These are phyloP conservation scores for Aspergillus candidus DNA, from an alignment of 2,329 filamentous ascomycete genomes.

Conservation along the genomic window DNA sequence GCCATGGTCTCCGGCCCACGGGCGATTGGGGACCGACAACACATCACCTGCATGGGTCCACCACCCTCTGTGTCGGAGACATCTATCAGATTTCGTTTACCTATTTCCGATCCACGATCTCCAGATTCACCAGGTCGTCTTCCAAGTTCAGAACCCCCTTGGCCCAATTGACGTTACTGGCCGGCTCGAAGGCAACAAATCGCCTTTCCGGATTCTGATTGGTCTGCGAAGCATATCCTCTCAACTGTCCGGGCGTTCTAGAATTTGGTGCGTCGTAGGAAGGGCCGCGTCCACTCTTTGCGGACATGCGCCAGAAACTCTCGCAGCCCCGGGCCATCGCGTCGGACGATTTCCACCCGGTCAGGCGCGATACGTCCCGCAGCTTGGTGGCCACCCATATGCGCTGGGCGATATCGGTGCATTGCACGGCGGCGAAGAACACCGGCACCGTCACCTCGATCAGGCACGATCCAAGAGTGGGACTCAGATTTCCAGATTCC, in stretches of 20 bases:
- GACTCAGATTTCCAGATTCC: slow-evolving; percentile 56
- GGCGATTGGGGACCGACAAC: no score
- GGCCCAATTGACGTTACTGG: slow-evolving; percentile 65
- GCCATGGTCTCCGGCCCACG: no score
- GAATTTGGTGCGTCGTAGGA: slow-evolving; percentile 49
- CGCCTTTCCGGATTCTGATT: slow-evolving; percentile 41
- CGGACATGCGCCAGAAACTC: slow-evolving; percentile 71
- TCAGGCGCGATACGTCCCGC: slow-evolving; percentile 68
- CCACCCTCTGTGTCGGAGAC: no score
- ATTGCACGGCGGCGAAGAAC: slow-evolving; percentile 83
- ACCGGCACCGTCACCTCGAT: slow-evolving; percentile 76
- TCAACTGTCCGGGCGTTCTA: no score
- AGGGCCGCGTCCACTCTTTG: slow-evolving; percentile 66
- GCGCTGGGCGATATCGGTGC: slow-evolving; percentile 64
- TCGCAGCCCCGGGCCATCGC: slow-evolving; percentile 82
- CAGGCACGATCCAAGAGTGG: slow-evolving; percentile 70
- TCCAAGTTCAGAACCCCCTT: slow-evolving; percentile 74
- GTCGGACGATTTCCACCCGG: slow-evolving; percentile 78
- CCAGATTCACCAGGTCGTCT: slow-evolving; percentile 62
- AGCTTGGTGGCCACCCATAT: slow-evolving; percentile 71
- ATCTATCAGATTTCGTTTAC: background rate
- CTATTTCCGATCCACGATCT: slow-evolving; percentile 39
- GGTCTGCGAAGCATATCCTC: slow-evolving; percentile 1
- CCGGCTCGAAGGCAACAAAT: slow-evolving; percentile 56
- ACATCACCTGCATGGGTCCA: no score